These are phyloP conservation scores for Cryptococcus sp. DNA, from an alignment of 1,284 basidiomycete species.

Conservation along the genomic window DNA sequence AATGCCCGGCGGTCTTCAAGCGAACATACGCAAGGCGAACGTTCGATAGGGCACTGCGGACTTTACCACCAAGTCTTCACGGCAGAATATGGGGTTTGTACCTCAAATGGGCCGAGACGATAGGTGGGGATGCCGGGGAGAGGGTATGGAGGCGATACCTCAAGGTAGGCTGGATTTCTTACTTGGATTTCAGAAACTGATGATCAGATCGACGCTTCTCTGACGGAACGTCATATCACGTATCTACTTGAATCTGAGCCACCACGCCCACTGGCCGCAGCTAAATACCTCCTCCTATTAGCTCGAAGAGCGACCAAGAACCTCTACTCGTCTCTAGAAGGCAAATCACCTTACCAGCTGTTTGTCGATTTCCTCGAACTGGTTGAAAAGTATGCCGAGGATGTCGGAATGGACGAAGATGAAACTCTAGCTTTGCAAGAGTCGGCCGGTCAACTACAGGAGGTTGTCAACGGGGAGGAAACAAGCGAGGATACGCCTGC, in stretches of 20 bases:
- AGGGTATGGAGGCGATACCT: slow-evolving; percentile 88
- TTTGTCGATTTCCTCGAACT: slow-evolving; percentile 90
- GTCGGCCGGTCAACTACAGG: slow-evolving; percentile 34
- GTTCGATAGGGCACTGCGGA: slow-evolving; percentile 90
- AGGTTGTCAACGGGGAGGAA: slow-evolving; percentile 50
- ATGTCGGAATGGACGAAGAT: slow-evolving; percentile 84
- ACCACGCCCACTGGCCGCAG: slow-evolving; percentile 86
- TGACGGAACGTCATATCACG: slow-evolving; percentile 79
- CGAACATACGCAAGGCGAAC: slow-evolving; percentile 88
- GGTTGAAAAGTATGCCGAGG: slow-evolving; percentile 84
- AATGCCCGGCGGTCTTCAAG: slow-evolving; percentile 77
- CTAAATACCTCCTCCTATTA: slow-evolving; percentile 79
- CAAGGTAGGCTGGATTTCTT: slow-evolving; percentile 45
- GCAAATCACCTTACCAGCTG: slow-evolving; percentile 92
- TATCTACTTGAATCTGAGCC: slow-evolving; percentile 66
- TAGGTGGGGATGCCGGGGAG: slow-evolving; percentile 79
- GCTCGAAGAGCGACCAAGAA: slow-evolving; percentile 78
- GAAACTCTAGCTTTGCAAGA: slow-evolving; percentile 54
- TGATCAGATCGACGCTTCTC: slow-evolving; percentile 63
- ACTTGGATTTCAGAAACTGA: neutral
- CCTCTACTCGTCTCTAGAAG: slow-evolving; percentile 81
- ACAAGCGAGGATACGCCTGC: slow-evolving; percentile 31
- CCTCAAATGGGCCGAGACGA: slow-evolving; percentile 85
- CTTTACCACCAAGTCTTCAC: slow-evolving; percentile 91
- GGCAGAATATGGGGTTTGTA: slow-evolving; percentile 90